Conservation (phyloP, 129 eudicot genomes). For the Helianthus annuus region HanXRQr2.0-SUNRISE NC_035448.2:18611901-18612400, state of each 20-base stretch:
- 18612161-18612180: neutral
- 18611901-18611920: conserved; percentile 78
- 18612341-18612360: neutral
- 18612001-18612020: conserved; percentile 24
- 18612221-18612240: neutral
- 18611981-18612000: conserved; percentile 19
- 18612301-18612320: too few species aligned
- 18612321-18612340: neutral
- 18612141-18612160: conserved; percentile 41
- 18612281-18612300: neutral
- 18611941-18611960: conserved; percentile 12
- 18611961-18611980: conserved; percentile 7
- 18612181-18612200: neutral
- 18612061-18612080: conserved; percentile 92
- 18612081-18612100: conserved; percentile 89
- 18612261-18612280: neutral
- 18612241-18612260: conserved; percentile 3
- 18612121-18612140: conserved; percentile 35
- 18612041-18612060: conserved; percentile 62
- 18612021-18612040: conserved; percentile 66
- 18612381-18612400: neutral
- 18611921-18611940: conserved; percentile 95
- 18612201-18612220: conserved; percentile 24
- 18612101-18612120: conserved; percentile 95
- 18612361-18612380: neutral